Base-by-base conservation (phyloP, 2,329 filamentous ascomycete genomes). In the Penicillium brevicompactum region DNA sequence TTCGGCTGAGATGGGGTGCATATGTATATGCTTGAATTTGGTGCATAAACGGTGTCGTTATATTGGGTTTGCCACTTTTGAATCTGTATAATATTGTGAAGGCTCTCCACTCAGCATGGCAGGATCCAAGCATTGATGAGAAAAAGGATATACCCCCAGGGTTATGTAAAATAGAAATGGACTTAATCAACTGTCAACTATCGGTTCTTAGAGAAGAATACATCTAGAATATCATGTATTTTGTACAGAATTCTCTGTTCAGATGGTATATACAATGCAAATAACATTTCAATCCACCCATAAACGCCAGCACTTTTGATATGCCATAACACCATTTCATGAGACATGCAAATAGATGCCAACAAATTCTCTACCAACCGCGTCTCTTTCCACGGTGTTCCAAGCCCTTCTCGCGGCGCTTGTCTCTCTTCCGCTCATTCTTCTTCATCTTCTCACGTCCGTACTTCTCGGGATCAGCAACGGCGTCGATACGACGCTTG, bases 401-500 rank as follows among this genome's bases (percentile, higher is more conserved):
- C 63, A 81, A 77, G 0, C 89, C 88, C 73, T 85, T 90, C 73
- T 88, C 89, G 82, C 91, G 96, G 72, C 87, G 86, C 74, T 87
- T 86, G 65, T 88, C 88, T 77, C 87, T 92, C 80, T 94, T 94
- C 79, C 87, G 86, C 70, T 94, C 91, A 59, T 89, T 83, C 79
- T 88, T 92, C 79, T 88, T 90, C 71, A 84, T 86, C 85, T 97
- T 97, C 65, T 89, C 87, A 68, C 83, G 80, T 27, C 87, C 90
- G 65, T 87, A 86, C 70, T 82, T 88, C 76, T 94, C 93, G 1
- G 94, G 94, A 68, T 89, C 85, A 47, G 84, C 84, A 22, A 99
- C 87, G 10, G 90, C 90, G 70, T 95, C 92, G 61, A 97, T 90
- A 75, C 91, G 90, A 67, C 94, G 84, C 84, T 99, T 99, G 60